Evolutionary conservation across 75 land plant species (phyloP).

Genomic region (Pinus tabuliformis): DNA sequence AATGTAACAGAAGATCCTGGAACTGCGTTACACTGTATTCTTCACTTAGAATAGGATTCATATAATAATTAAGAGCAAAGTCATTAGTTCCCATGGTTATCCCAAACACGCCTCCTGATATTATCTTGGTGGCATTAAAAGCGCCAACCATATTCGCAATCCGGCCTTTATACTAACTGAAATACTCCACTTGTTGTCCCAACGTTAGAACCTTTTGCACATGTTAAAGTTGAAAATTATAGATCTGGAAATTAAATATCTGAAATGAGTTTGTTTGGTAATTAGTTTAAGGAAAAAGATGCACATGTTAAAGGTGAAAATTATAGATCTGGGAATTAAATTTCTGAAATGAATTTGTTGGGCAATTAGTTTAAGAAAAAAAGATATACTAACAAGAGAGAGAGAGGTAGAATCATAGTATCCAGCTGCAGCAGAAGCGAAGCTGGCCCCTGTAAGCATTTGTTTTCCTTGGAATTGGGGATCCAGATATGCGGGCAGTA

Average conservation of each 20-base stretch:
- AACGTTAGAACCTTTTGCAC: constrained; percentile 30
- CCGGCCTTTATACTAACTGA: constrained; percentile 46
- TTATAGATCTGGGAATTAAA: too few species aligned
- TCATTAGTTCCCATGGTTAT: constrained; percentile 75
- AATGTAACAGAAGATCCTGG: constrained; percentile 39
- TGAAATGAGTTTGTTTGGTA: too few species aligned
- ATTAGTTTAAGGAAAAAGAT: too few species aligned
- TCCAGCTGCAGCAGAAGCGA: constrained; percentile 4
- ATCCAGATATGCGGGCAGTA: background rate
- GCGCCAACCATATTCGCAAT: constrained; percentile 36
- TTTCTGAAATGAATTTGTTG: too few species aligned
- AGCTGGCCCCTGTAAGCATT: background rate
- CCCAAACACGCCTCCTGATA: constrained; percentile 44
- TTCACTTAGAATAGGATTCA: constrained; percentile 52
- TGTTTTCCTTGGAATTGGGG: constrained; percentile 3
- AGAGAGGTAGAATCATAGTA: background rate
- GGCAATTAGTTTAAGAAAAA: too few species aligned
- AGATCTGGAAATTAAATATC: too few species aligned
- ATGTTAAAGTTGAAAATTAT: background rate
- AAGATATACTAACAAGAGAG: too few species aligned
- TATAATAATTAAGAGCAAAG: constrained; percentile 75
- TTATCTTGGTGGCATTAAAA: constrained; percentile 25
- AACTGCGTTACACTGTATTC: constrained; percentile 37
- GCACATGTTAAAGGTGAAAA: too few species aligned
- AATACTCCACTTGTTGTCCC: constrained; percentile 48